Evolutionary conservation across 768 basidiomycete species (phyloP).

Genomic region (Mycena sanguinolenta): DNA sequence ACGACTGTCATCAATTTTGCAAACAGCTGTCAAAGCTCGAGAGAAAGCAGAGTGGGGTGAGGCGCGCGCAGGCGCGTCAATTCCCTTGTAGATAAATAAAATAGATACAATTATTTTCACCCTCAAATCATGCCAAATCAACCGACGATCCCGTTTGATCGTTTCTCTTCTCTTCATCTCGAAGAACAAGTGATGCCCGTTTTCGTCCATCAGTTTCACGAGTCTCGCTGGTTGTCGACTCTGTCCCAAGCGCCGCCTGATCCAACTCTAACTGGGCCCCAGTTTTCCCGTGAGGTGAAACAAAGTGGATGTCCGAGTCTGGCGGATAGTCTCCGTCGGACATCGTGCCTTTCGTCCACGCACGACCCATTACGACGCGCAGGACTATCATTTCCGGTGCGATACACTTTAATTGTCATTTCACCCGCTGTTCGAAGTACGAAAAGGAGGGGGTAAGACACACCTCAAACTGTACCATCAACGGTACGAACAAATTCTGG

Average conservation of each 20-base stretch:
- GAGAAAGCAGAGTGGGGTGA: no score
- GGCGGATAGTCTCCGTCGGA: constrained; percentile 15
- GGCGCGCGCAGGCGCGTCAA: no score
- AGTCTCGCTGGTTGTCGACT: constrained; percentile 5
- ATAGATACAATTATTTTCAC: no score
- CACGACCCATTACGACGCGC: constrained; percentile 48
- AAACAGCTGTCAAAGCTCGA: no score
- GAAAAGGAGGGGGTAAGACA: neutral
- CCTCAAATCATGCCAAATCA: neutral
- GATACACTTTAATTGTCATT: constrained; percentile 43
- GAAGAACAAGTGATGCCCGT: constrained; percentile 14
- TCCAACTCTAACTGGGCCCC: neutral
- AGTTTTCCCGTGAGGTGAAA: neutral
- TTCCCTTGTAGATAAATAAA: no score
- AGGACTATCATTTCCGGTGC: constrained; percentile 50
- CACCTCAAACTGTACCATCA: constrained; percentile 44
- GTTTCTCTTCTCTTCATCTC: neutral
- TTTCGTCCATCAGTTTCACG: neutral
- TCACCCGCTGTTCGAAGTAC: neutral
- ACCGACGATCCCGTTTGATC: neutral
- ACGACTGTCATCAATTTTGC: no score
- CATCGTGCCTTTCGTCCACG: constrained; percentile 46
- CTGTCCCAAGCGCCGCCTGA: constrained; percentile 1
- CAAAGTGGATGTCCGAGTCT: constrained; percentile 17
- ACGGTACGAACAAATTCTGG: constrained; percentile 41